Evolutionary conservation across 148 eudicot species (phyloP), one percentile per base, ranked within the genome.

Genomic region (Drosera capensis): DNA sequence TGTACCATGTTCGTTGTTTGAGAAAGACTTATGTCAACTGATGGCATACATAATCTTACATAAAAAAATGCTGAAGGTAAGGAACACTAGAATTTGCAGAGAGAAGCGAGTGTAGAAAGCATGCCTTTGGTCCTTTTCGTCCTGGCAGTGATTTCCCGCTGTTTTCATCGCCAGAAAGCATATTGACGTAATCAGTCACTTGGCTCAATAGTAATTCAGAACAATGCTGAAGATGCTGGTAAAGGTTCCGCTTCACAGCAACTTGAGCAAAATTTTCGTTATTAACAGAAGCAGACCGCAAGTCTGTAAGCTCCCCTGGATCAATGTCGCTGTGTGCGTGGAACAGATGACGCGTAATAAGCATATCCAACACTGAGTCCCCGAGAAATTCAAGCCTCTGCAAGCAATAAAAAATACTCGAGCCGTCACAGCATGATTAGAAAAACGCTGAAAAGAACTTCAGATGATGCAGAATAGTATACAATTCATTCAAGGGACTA

Each of bases 321-420:
- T 90, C 85, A 49, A 80, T 58, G 13, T 81, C 68, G 2, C 19
- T 42, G 55, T 90, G 84, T 43, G 36, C 76, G 53, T 73, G 64
- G 58, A 73, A 90, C 52, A 84, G 68, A 62, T 90, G 59, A 67
- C 73, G 46, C 23, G 99, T 90, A 45, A 90, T 66, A 41, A 90
- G 78, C 55, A 90, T 45, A 60, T 90, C 99, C 63, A 90, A 56
- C 34, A 78, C 95, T 7, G 99, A 74, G 48, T 90, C 99, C 13
- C 99, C 99, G 8, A 90, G 82, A 71, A 84, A 90, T 53, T 90
- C 99, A 24, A 90, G 84, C 70, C 99, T 78, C 85, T 90, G 65
- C 17, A 25, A 59, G 9, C 50, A 11, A 41, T 22, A 18, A n/a
- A 40, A 18, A 5, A 6, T 17, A 17, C 23, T 41, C 23, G 20